phyloP scores from a whole-genome alignment of 1,139 yeast species.

The Yamadazyma aaseri region DNA sequence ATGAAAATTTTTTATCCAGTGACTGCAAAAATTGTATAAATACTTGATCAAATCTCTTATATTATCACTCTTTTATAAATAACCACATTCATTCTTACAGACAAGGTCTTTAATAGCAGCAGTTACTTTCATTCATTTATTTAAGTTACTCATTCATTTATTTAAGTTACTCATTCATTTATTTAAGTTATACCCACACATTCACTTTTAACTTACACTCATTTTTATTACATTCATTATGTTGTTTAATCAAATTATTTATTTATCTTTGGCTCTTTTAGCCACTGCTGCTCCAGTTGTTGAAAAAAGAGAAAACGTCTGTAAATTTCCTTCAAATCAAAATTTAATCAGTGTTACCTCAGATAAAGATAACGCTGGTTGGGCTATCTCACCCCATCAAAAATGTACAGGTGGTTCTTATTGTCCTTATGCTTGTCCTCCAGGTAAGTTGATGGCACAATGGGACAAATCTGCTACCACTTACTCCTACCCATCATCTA shows the following conservation, averaged over 20 bases:
- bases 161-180: constrained; percentile 1
- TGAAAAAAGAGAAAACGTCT: constrained; percentile 40
- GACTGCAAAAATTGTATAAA: constrained; percentile 1
- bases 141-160: constrained; percentile 1
- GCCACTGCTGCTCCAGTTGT: constrained; percentile 30
- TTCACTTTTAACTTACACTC: constrained; percentile 5
- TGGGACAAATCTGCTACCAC: constrained; percentile 65
- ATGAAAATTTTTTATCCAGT: constrained; percentile 1
- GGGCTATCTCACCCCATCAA: constrained; percentile 86
- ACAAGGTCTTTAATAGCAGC: background rate
- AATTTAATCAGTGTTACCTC: constrained; percentile 71
- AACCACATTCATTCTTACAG: background rate
- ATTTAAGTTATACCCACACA: constrained; percentile 5
- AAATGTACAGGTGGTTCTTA: constrained; percentile 68
- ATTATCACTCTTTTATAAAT: background rate
- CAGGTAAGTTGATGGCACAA: constrained; percentile 78
- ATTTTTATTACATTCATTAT: constrained; percentile 12
- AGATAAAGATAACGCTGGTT: constrained; percentile 63
- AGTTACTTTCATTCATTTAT: constrained; percentile 4
- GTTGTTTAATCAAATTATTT: constrained; percentile 18
- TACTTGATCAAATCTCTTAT: background rate
- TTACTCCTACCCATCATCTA: constrained; percentile 67
- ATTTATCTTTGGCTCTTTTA: constrained; percentile 20
- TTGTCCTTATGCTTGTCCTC: constrained; percentile 89
- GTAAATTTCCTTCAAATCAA: constrained; percentile 62